Base-by-base conservation (phyloP, 768 basidiomycete species). In the Mycena latifolia region DNA sequence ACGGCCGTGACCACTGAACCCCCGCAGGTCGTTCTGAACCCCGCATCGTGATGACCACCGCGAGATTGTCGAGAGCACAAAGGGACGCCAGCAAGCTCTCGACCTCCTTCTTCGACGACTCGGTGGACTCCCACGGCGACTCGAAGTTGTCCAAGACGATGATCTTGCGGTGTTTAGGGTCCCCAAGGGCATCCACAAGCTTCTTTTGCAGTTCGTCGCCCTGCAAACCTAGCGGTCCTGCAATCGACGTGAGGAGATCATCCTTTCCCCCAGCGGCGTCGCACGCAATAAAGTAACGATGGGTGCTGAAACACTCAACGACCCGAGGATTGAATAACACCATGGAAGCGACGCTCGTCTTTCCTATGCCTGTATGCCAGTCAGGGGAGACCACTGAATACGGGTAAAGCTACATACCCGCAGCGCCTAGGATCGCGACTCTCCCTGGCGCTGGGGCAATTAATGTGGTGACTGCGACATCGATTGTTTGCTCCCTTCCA, bases 111-210 rank as follows among this genome's bases (percentile, higher is more conserved):
- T 61, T 66, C 17, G 66, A 58, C 25, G 55, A 22, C 18, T 41
- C 52, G 25, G 15, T 45, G 14, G 62, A 39, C 62, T 73, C 72
- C 72, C 72, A 73, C 3, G 72, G 63, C 5, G 66, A 63, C 48
- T 73, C 72, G 27, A 73, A 72, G 48, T 73, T 73, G 54, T 73
- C 72, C 20, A 73, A 27, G 6, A 72, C 66, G 28, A 73, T 45
- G 33, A 69, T 22, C 12, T 52, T 50, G 20, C 61, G 65, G 28
- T 70, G 37, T 29, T 66, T 54, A 0, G 56, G 28, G 18, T 64
- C 29, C 14, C 63, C 61, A 4, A 71, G 60, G 3, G 53, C 61
- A 12, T 69, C 65, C 22, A 71, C 27, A 29, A 71, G 60, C 37
- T 66, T 66, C 54, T 71, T 69, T 29, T 69, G 65, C 24, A 67